phyloP scores from a whole-genome alignment of 106 monocot genomes.

The Acorus gramineus region DNA sequence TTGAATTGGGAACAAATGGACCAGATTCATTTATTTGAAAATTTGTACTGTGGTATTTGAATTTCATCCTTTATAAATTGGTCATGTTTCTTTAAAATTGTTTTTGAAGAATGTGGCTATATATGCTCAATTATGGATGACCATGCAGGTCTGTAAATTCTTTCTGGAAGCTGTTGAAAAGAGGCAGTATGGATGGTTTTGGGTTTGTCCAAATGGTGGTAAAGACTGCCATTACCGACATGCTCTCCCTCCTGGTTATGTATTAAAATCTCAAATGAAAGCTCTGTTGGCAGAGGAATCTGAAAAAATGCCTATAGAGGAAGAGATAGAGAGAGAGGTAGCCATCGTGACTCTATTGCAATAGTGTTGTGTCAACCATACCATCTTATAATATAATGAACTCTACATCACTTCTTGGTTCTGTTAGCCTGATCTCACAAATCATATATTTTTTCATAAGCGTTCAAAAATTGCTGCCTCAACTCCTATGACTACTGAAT shows the following conservation, averaged over 20 bases:
- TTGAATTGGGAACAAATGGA: too few species aligned
- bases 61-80: too few species aligned
- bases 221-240: slow-evolving; percentile 98
- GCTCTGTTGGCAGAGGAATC: slow-evolving; percentile 88
- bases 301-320: slow-evolving; percentile 76
- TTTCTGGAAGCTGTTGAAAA: slow-evolving; percentile 96
- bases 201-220: slow-evolving; percentile 92
- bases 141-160: slow-evolving; percentile 80
- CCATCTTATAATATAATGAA: not conserved
- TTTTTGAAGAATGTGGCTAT: not conserved
- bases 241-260: slow-evolving; percentile 91
- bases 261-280: slow-evolving; percentile 98
- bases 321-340: slow-evolving; percentile 94
- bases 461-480: slow-evolving; percentile 52
- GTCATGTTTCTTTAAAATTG: too few species aligned
- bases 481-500: slow-evolving; percentile 78
- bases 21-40: too few species aligned
- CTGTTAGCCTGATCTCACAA: not conserved
- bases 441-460: slow-evolving; percentile 17
- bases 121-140: not conserved
- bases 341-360: not conserved
- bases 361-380: not conserved
- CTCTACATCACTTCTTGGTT: too few species aligned
- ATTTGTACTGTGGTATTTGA: too few species aligned
- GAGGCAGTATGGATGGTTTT: slow-evolving; percentile 99